Percentiles rank a stretch among this genome's conserved stretches.
Conservation (phyloP, 1,139 yeast genomes). For the Kodamaea alishanica region DNA sequence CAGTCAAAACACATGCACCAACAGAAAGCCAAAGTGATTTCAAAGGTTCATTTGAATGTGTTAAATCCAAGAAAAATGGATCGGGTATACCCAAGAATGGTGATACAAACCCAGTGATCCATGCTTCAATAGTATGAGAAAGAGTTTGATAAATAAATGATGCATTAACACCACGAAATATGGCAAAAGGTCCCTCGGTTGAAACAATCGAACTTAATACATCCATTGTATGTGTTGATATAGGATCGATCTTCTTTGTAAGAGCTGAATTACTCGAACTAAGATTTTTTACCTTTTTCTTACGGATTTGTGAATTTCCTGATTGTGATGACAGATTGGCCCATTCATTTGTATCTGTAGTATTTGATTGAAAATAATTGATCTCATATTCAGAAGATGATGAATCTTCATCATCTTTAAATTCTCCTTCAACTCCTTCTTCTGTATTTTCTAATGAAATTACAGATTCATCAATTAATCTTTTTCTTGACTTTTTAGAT, state of each 20-base stretch:
- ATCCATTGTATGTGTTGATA: slow-evolving; percentile 66
- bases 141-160: slow-evolving; percentile 75
- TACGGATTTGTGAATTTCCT: slow-evolving; percentile 2
- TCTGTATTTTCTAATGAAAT: not conserved
- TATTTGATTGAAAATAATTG: slow-evolving; percentile 47
- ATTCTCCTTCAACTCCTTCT: not conserved
- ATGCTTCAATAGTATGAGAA: slow-evolving; percentile 77
- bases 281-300: slow-evolving; percentile 4
- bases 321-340: slow-evolving; percentile 3
- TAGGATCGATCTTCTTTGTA: slow-evolving; percentile 48
- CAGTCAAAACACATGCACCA: slow-evolving; percentile 69
- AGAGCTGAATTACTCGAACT: slow-evolving; percentile 1
- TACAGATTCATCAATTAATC: slow-evolving; percentile 6
- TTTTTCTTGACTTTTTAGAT: slow-evolving; percentile 6
- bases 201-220: slow-evolving; percentile 65
- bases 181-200: slow-evolving; percentile 79
- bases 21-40: slow-evolving; percentile 65
- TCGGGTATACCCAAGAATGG: slow-evolving; percentile 86
- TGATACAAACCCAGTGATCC: slow-evolving; percentile 86
- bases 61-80: slow-evolving; percentile 78
- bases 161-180: slow-evolving; percentile 85
- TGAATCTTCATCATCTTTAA: slow-evolving; percentile 2
- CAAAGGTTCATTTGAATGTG: slow-evolving; percentile 76
- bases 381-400: slow-evolving; percentile 32
- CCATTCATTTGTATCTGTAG: slow-evolving; percentile 4